Evolutionary conservation across 129 eudicot genomes (phyloP), one percentile per base, ranked within the genome.

Genomic region (Arctium minus): DNA sequence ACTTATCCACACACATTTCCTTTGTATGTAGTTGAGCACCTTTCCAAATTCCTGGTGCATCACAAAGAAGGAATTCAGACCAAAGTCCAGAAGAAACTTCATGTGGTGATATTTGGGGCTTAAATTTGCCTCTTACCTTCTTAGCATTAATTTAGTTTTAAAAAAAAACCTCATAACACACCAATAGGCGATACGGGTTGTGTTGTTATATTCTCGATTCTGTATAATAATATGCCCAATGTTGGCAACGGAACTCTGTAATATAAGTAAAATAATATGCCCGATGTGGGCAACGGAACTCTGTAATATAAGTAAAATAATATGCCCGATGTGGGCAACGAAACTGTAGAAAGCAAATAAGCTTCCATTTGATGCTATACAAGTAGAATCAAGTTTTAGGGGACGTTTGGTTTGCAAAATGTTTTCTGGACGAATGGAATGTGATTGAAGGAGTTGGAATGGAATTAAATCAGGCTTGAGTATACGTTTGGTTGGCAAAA

Each of bases 41-140:
- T 96, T 96, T 67, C 95, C 91, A 9, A 74, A 79, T 72, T 85
- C 98, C 56, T 96, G 99, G 98, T 93, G 99, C 88, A 79, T 87
- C 85, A 86, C 91, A 22, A 93, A 81, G 84, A 92, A 92, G 88
- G 94, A 91, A 79, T 93, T 89, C 75, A 83, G 89, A 64, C 86
- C 70, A 15, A 87, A 85, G 84, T 80, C 88, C 50, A 91, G 83
- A 80, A 91, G 92, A 78, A 90, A 80, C 80, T 83, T 89, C 67
- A 33, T 83, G 33, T 90, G 97, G 96, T 94, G 84, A 92, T 76
- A 9, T 75, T 53, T 30, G 50, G 38, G 46, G 76, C 5, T 69
- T 64, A 17, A 68, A 44, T 27, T 35, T 42, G 46, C 17, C 17
- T 38, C 32, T 6, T 73, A 9, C 48, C 35, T 30, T 69, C 6